Conservation (phyloP, 2,329 filamentous ascomycete genomes). For the Alternaria sp. region DNA sequence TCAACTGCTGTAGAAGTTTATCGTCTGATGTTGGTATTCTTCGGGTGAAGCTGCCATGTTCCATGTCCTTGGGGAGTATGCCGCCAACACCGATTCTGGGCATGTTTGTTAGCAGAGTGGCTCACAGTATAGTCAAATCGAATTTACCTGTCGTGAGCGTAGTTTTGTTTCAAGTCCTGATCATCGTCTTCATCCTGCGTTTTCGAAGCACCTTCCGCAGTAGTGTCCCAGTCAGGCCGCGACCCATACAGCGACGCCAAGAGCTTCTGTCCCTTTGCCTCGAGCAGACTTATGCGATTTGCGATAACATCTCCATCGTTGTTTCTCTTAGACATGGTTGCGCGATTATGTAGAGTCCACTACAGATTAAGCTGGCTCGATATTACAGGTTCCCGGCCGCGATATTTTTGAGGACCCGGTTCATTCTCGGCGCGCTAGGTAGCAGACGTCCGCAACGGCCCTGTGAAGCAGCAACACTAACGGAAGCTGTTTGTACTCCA, state of each 20-base stretch:
- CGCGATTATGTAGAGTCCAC: constrained; percentile 17
- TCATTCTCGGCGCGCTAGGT: constrained; percentile 45
- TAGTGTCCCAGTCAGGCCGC: constrained; percentile 48
- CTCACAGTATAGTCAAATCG: neutral
- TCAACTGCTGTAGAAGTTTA: constrained; percentile 52
- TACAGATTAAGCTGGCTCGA: constrained; percentile 21
- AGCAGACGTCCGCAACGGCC: constrained; percentile 45
- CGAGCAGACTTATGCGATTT: constrained; percentile 62
- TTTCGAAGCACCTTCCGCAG: constrained; percentile 46
- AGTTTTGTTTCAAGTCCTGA: constrained; percentile 64
- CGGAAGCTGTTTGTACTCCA: constrained; percentile 26
- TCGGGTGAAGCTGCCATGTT: constrained; percentile 50
- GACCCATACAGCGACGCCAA: constrained; percentile 66
- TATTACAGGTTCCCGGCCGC: constrained; percentile 35
- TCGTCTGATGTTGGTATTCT: constrained; percentile 53
- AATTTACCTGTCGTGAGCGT: constrained; percentile 63
- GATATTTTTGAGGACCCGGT: constrained; percentile 41
- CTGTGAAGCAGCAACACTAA: constrained; percentile 34
- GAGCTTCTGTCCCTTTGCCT: constrained; percentile 63
- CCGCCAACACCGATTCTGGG: constrained; percentile 53
- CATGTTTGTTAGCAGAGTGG: neutral
- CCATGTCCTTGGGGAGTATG: constrained; percentile 47
- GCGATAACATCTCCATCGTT: constrained; percentile 63
- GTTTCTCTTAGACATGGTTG: constrained; percentile 46
- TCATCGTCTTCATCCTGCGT: constrained; percentile 57